A percentile compares a stretch with the other conserved stretches of the same genome.
Conservation (phyloP, 2,329 filamentous ascomycete genomes). For the Nothomitra cinnamomea region DNA sequence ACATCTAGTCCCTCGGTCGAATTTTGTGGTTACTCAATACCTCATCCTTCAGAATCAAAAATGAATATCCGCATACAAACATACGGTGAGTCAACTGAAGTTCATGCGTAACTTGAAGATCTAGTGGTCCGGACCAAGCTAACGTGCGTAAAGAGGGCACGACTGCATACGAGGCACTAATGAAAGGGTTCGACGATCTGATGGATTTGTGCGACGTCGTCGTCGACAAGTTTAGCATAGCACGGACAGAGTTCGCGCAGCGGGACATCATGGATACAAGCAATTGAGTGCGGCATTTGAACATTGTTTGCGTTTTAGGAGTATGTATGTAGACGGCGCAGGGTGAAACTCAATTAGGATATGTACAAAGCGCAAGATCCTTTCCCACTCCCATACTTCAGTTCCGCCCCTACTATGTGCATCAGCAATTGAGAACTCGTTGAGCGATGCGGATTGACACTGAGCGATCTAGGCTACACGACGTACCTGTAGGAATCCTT, state of each 20-base stretch:
- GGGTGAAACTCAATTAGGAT: slow-evolving; percentile 5
- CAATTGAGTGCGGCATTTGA: background rate
- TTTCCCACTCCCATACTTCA: slow-evolving; percentile 5
- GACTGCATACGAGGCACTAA: slow-evolving; percentile 66
- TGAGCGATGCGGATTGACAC: background rate
- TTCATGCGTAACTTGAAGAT: background rate
- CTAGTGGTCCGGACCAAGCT: background rate
- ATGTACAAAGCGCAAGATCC: background rate
- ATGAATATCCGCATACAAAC: slow-evolving; percentile 98
- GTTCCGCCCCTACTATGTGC: slow-evolving; percentile 12
- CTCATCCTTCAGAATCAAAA: slow-evolving; percentile 85
- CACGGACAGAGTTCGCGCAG: slow-evolving; percentile 43
- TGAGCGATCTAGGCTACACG: background rate
- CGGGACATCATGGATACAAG: slow-evolving; percentile 7
- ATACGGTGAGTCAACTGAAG: slow-evolving; percentile 52
- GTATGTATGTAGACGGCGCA: slow-evolving; percentile 2
- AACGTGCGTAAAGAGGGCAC: slow-evolving; percentile 45
- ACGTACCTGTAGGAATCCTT: slow-evolving; percentile 81
- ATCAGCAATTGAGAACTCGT: background rate
- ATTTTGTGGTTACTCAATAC: slow-evolving; percentile 96
- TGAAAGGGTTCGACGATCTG: slow-evolving; percentile 78
- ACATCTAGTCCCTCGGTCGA: slow-evolving; percentile 69
- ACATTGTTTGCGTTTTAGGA: background rate
- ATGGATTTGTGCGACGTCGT: slow-evolving; percentile 89
- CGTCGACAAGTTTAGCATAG: slow-evolving; percentile 66